Conservation (phyloP, 2,329 filamentous ascomycete species). For the Alternaria angustiovoidea region DNA sequence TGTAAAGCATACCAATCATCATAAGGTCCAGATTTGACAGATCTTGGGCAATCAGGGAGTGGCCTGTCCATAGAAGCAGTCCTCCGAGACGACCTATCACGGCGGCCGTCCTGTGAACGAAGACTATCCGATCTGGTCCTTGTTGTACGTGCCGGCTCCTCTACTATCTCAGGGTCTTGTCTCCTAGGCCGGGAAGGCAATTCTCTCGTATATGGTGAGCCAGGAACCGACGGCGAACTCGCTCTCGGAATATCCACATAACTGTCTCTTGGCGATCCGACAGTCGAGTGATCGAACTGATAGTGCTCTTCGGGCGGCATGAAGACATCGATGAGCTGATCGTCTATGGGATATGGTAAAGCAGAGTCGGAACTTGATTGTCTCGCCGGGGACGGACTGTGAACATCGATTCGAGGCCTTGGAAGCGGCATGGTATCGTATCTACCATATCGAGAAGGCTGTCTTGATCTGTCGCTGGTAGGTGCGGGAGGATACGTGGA, state of each 20-base stretch:
- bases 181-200: conserved; percentile 21
- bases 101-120: conserved; percentile 39
- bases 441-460: conserved; percentile 36
- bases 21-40: conserved; percentile 66
- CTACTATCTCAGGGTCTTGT: conserved; percentile 17
- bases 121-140: conserved; percentile 38
- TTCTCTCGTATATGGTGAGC: conserved; percentile 34
- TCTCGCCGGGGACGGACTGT: conserved; percentile 44
- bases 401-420: conserved; percentile 43
- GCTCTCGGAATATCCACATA: conserved; percentile 35
- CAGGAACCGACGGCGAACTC: conserved; percentile 27
- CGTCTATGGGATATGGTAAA: conserved; percentile 58
- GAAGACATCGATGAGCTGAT: conserved; percentile 43
- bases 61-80: conserved; percentile 28
- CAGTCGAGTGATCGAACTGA: conserved; percentile 47
- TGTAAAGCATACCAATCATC: conserved; percentile 84
- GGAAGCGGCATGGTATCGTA: conserved; percentile 43
- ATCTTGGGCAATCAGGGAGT: conserved; percentile 71
- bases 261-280: conserved; percentile 29
- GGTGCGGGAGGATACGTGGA: conserved; percentile 40
- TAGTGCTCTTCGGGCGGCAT: conserved; percentile 57
- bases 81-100: conserved; percentile 23
- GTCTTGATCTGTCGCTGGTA: conserved; percentile 35
- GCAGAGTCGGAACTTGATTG: conserved; percentile 29
- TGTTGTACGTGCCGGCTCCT: conserved; percentile 32